Conservation (phyloP, 495 filamentous ascomycete genomes). For the Daldinia grandis region DNA sequence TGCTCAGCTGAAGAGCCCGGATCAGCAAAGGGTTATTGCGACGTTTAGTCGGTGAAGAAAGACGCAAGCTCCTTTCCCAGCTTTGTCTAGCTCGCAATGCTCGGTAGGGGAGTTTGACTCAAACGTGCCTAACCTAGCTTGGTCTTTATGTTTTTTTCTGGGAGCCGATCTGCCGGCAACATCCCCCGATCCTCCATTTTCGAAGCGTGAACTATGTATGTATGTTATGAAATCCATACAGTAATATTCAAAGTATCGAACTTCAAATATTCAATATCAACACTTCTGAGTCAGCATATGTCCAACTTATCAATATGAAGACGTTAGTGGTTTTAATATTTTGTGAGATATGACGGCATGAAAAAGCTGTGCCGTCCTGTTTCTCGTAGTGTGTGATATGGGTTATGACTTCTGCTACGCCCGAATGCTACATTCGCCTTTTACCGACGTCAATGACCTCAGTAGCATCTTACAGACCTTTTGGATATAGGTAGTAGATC, state of each 20-base stretch:
- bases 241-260: not conserved
- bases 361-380: conserved; percentile 2
- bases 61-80: conserved; percentile 25
- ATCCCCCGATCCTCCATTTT: conserved; percentile 12
- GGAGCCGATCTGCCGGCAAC: conserved; percentile 28
- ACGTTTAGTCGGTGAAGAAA: conserved; percentile 35
- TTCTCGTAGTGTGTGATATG: conserved; percentile 25
- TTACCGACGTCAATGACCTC: not conserved
- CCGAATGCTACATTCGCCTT: conserved; percentile 4
- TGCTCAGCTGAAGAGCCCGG: conserved; percentile 38
- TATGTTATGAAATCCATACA: not conserved
- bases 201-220: not conserved
- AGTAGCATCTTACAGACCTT: not conserved
- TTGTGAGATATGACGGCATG: conserved; percentile 22
- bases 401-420: conserved; percentile 2
- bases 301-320: conserved; percentile 24
- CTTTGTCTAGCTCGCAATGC: conserved; percentile 15
- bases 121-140: conserved; percentile 25
- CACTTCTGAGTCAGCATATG: conserved; percentile 29
- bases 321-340: conserved; percentile 9
- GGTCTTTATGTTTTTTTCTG: conserved; percentile 12
- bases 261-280: conserved; percentile 3
- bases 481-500: not conserved
- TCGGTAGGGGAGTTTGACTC: conserved; percentile 25
- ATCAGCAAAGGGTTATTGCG: conserved; percentile 34